Evolutionary conservation across 306 rosid genomes (phyloP), one percentile per base, ranked within the genome.

Genomic region (Glycine soja): DNA sequence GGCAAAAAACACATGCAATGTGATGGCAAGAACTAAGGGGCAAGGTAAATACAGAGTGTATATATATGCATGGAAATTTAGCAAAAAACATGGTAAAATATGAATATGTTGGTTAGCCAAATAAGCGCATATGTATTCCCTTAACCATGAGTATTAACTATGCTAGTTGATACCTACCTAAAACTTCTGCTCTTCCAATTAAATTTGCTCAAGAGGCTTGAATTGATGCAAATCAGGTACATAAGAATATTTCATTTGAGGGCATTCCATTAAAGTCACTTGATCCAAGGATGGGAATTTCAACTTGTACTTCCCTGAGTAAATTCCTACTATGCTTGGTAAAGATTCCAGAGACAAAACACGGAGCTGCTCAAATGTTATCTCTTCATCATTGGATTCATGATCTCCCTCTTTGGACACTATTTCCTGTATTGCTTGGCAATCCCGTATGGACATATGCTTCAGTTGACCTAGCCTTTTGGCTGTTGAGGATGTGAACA

Each of bases 401-500:
- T 59, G 40, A 18, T 69, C 79, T 57, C 30, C 68, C 40, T 74
- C 54, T 15, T 40, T 18, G 9, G 9, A 56, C 14, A 75, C 57
- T 6, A 75, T 58, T 47, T 75, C 79, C 12, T 11, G n/a, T n/a
- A 78, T 64, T 18, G 70, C 19, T 42, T 43, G 2, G 6, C 86
- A 72, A 3, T 32, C 34, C 0, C 4, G 0, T 16, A 83, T 34
- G 6, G 0, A 8, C 57, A 75, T 43, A 0, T 45, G 3, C 43
- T 45, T 7, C 46, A 75, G 12, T 43, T 10, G 79, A 58, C 45
- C 59, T 70, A 83, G 19, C 6, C 82, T 77, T 70, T 58, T 70
- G 4, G 82, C 75, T 9, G 68, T 70, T 59, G 72, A 59, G 65
- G 38, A 58, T 18, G 65, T 58, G 7, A 58, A 58, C 65, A 58